Conservation (phyloP, 2,329 filamentous ascomycete species). For the Botryotinia convoluta region DNA sequence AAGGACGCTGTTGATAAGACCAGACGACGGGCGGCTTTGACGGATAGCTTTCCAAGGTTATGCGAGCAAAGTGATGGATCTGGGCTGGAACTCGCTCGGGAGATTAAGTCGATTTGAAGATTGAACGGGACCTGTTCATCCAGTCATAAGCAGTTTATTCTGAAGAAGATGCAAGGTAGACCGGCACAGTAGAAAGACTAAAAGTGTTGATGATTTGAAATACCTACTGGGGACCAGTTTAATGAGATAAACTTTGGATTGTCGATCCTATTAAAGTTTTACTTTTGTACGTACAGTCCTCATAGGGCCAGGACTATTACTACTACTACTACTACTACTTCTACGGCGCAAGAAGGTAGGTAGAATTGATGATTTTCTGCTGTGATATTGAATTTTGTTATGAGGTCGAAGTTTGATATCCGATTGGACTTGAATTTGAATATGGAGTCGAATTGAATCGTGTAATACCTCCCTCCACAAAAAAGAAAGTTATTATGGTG, state of each 20-base stretch:
- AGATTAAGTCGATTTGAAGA: not conserved
- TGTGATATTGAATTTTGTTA: not conserved
- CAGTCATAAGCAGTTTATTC: not conserved
- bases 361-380: not conserved
- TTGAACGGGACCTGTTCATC: not conserved
- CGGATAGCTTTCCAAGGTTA: not conserved
- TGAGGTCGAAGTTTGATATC: not conserved
- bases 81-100: conserved; percentile 1
- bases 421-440: not conserved
- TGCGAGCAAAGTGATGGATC: not conserved
- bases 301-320: not conserved
- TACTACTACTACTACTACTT: not conserved
- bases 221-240: not conserved
- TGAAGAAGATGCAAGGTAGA: not conserved
- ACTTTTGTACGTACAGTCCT: not conserved
- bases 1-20: conserved; percentile 7
- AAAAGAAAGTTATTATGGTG: not conserved
- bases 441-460: not conserved
- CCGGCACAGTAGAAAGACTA: not conserved
- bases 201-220: not conserved
- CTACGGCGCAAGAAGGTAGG: not conserved
- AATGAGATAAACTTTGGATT: not conserved
- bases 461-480: not conserved
- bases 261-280: not conserved
- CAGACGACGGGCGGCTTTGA: not conserved